Base-by-base conservation (phyloP, 176 grass and related monocot genomes). In the Cenchrus purpureus region DNA sequence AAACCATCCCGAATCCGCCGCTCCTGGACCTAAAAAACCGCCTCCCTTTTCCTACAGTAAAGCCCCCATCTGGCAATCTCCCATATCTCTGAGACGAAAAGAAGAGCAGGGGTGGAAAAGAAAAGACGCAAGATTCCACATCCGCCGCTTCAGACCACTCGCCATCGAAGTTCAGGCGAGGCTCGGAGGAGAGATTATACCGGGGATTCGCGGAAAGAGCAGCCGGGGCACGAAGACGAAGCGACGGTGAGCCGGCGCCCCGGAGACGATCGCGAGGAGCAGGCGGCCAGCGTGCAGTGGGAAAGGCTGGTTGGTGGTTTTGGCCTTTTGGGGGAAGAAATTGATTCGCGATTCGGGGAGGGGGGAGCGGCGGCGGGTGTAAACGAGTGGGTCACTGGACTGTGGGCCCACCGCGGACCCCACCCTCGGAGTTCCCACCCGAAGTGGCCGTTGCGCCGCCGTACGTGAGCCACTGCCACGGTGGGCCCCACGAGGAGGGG, bases 61-160 rank as follows among this genome's bases (percentile, higher is more conserved):
- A 51, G 10, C 60, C 15, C 61, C n/a, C 43, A 25, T 25, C 25
- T 25, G 25, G 25, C 25, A 25, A 53, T 8, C 1, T 0, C 62
- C 17, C 19, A 12, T 71, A 65, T 70, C 54, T 86, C 59, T 66
- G 25, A 51, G 4, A 2, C 0, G 37, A 31, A 76, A 78, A 76
- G 50, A 66, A 51, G 17, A 53, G 4, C 6, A 49, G 44, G 0
- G 2, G 5, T 8, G 1, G 3, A 3, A 19, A 51, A 48, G 1
- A 11, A 9, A 40, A 17, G 60, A 11, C 46, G 7, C 57, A 12
- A 90, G 83, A 86, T 65, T 82, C 78, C 71, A 54, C 77, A 85
- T 80, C 61, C 49, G 51, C 32, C 46, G 60, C 34, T 29, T 34
- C 12, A 28, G 28, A 46, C 1, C 1, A 63, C 16, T 42, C 71